Evolutionary conservation across 495 filamentous ascomycete species (phyloP).

Genomic region (Xylaria acuta): DNA sequence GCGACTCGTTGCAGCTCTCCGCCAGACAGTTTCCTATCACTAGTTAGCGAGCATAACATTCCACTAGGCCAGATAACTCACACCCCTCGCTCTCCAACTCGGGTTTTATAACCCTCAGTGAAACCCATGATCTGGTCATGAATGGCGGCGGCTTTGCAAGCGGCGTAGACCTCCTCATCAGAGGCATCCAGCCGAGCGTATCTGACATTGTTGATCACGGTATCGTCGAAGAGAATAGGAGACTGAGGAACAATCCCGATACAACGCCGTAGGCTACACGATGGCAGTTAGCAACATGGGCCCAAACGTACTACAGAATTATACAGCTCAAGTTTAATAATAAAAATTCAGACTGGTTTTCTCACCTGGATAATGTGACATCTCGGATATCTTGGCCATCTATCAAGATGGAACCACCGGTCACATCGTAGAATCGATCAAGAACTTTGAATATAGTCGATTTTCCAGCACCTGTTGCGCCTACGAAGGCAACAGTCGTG

Average conservation of each 20-base stretch:
- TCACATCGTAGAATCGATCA: constrained; percentile 73
- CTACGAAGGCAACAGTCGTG: constrained; percentile 76
- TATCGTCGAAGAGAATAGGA: constrained; percentile 72
- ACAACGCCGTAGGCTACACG: constrained; percentile 64
- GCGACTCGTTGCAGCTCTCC: constrained; percentile 80
- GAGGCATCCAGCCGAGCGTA: constrained; percentile 68
- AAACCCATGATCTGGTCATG: constrained; percentile 73
- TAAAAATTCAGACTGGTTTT: background rate
- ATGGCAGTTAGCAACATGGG: constrained; percentile 4
- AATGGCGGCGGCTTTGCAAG: constrained; percentile 72
- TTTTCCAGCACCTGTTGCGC: constrained; percentile 77
- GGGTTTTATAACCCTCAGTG: constrained; percentile 66
- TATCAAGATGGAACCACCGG: constrained; percentile 67
- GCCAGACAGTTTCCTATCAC: constrained; percentile 66
- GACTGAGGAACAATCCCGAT: constrained; percentile 78
- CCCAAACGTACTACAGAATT: background rate
- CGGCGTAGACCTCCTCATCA: constrained; percentile 70
- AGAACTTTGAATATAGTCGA: constrained; percentile 78
- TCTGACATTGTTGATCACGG: constrained; percentile 75
- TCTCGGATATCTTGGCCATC: constrained; percentile 77
- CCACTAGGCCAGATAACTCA: constrained; percentile 29
- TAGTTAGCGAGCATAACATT: constrained; percentile 8
- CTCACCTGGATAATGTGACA: constrained; percentile 64
- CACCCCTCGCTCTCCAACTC: constrained; percentile 67
- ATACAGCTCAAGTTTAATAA: too few relatives aligned